These are phyloP conservation scores for Gomphus sp. DNA, from an alignment of 1,284 basidiomycete species.

Conservation along the genomic window DNA sequence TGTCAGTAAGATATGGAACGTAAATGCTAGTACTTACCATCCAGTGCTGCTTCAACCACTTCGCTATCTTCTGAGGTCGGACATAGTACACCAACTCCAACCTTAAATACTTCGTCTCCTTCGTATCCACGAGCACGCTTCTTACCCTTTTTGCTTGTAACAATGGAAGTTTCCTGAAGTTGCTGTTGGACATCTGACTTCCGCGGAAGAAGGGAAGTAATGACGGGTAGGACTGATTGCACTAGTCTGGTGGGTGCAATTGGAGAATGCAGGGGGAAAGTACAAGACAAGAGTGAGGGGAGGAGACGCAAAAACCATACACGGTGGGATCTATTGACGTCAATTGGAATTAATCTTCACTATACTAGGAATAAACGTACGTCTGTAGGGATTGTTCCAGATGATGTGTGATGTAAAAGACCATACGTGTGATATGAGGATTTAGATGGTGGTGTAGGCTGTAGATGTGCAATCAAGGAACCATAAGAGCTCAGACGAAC, in stretches of 20 bases:
- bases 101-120: slow-evolving; percentile 69
- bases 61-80: slow-evolving; percentile 41
- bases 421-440: slow-evolving; percentile 40
- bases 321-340: slow-evolving; percentile 30
- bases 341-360: slow-evolving; percentile 1
- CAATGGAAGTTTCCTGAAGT: slow-evolving; percentile 16
- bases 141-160: slow-evolving; percentile 52
- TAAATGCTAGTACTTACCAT: slow-evolving; percentile 35
- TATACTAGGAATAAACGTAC: slow-evolving; percentile 30
- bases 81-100: slow-evolving; percentile 39
- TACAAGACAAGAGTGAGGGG: slow-evolving; percentile 33
- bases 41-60: slow-evolving; percentile 46
- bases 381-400: slow-evolving; percentile 44
- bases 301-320: slow-evolving; percentile 36
- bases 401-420: slow-evolving; percentile 44
- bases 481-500: not conserved
- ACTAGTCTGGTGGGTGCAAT: slow-evolving; percentile 44
- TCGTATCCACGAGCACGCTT: slow-evolving; percentile 70
- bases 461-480: not conserved
- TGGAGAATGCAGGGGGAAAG: slow-evolving; percentile 38
- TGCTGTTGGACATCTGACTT: slow-evolving; percentile 24
- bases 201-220: slow-evolving; percentile 40
- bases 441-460: slow-evolving; percentile 45
- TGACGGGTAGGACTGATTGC: slow-evolving; percentile 41
- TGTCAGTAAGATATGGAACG: not conserved